A percentile compares a stretch with the other conserved stretches of the same genome.
These are phyloP conservation scores for Saturnispora gosingensis DNA, from an alignment of 805 yeast species.

Conservation along the genomic window DNA sequence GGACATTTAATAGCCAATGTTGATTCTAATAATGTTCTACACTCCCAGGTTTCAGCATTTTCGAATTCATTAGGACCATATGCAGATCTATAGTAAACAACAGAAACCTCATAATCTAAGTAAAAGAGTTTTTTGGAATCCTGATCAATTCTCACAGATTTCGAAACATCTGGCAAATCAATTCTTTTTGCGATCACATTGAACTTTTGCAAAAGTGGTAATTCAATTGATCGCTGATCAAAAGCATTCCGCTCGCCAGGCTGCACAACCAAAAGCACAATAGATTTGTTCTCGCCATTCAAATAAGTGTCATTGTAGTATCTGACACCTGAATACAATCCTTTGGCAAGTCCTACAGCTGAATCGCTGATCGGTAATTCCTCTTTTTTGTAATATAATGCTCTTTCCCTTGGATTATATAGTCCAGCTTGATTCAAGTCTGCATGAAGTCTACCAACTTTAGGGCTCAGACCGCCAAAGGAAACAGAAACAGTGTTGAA, in stretches of 20 bases:
- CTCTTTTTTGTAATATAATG: constrained; percentile 36
- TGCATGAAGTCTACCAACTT: constrained; percentile 67
- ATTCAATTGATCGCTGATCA: constrained; percentile 85
- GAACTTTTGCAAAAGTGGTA: constrained; percentile 45
- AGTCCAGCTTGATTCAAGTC: constrained; percentile 51
- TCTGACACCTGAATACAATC: constrained; percentile 56
- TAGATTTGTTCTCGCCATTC: constrained; percentile 30
- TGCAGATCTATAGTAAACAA: constrained; percentile 85
- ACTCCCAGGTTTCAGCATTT: constrained; percentile 61
- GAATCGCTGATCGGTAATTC: constrained; percentile 62
- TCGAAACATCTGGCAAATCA: constrained; percentile 50
- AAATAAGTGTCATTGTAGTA: constrained; percentile 36
- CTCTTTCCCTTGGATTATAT: constrained; percentile 36
- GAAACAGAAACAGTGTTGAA: constrained; percentile 95
- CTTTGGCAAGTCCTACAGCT: constrained; percentile 48
- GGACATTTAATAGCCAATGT: constrained; percentile 88
- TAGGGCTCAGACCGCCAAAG: constrained; percentile 82
- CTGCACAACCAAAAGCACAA: constrained; percentile 73
- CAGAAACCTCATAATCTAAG: constrained; percentile 65
- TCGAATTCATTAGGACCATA: constrained; percentile 79
- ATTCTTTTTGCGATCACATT: constrained; percentile 57
- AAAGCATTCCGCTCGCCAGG: constrained; percentile 79
- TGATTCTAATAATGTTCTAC: constrained; percentile 62
- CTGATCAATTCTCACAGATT: constrained; percentile 32
- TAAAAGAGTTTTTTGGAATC: constrained; percentile 40